Percentiles rank a stretch among this genome's conserved stretches.
These are phyloP conservation scores for Ogataea sp. DNA, from an alignment of 805 yeast genomes.

Conservation along the genomic window DNA sequence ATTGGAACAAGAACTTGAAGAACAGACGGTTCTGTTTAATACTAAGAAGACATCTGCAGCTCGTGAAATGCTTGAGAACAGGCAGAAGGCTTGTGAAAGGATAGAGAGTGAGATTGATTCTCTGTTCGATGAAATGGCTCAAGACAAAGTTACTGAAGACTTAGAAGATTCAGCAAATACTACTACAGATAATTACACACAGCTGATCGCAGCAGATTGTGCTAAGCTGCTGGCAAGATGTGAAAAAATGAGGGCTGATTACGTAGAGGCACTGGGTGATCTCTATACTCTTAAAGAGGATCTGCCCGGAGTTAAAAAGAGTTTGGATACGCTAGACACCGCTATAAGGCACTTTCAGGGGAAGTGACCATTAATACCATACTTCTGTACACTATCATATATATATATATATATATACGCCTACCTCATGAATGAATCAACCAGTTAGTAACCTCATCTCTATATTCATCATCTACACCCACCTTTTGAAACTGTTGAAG, in stretches of 20 bases:
- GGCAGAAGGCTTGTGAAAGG: neutral
- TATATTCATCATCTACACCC: too few species aligned
- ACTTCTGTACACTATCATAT: neutral
- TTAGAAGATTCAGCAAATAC: neutral
- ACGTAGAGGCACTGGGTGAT: slow-evolving; percentile 11
- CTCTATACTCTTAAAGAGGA: slow-evolving; percentile 26
- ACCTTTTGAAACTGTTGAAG: neutral
- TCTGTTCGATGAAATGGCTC: neutral
- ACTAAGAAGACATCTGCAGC: slow-evolving; percentile 31
- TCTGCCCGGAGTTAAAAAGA: slow-evolving; percentile 26
- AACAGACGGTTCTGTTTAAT: slow-evolving; percentile 49
- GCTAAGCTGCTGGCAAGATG: too few species aligned
- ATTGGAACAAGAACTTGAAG: slow-evolving; percentile 52
- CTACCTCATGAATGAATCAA: too few species aligned
- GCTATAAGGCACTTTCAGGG: neutral
- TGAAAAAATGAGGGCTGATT: slow-evolving; percentile 25
- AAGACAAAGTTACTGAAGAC: neutral
- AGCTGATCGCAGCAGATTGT: too few species aligned
- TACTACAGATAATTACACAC: neutral
- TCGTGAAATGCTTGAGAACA: neutral
- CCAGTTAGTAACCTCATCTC: too few species aligned
- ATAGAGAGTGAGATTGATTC: neutral
- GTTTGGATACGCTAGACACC: neutral
- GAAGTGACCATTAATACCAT: neutral
- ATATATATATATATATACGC: too few species aligned